Evolutionary conservation across 352 stramenopile species (phyloP).

Genomic region (Pythium myriotylum): DNA sequence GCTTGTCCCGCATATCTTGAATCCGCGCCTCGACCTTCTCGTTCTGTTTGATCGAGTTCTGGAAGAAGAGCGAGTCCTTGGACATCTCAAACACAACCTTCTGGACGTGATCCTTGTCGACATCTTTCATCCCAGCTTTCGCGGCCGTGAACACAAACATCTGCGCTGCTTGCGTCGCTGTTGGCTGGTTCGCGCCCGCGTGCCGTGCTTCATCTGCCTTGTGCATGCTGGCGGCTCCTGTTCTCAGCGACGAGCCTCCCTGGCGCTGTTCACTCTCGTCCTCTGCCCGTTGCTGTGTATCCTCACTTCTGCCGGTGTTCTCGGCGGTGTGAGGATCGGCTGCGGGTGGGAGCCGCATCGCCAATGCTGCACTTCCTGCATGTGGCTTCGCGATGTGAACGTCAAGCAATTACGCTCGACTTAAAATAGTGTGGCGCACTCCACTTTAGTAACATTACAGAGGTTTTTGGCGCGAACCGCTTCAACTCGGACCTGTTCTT

Average conservation of each 20-base stretch:
- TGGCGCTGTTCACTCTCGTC: too few relatives aligned
- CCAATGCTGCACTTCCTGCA: too few relatives aligned
- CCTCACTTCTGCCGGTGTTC: too few relatives aligned
- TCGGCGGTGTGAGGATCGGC: too few relatives aligned
- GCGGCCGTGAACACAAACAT: slow-evolving; percentile 85
- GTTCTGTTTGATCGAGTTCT: slow-evolving; percentile 90
- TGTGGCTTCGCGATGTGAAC: too few relatives aligned
- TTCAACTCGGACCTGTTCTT: not conserved
- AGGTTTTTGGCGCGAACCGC: not conserved
- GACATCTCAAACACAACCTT: slow-evolving; percentile 94
- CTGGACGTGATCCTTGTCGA: slow-evolving; percentile 91
- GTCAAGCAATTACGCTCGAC: too few relatives aligned
- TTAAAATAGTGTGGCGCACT: too few relatives aligned
- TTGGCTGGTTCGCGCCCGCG: not conserved
- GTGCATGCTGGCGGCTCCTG: too few relatives aligned
- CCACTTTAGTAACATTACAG: too few relatives aligned
- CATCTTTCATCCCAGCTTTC: slow-evolving; percentile 88
- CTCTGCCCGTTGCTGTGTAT: too few relatives aligned
- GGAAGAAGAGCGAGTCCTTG: slow-evolving; percentile 93
- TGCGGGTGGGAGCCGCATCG: too few relatives aligned
- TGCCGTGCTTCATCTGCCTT: not conserved
- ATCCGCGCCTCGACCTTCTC: slow-evolving; percentile 88
- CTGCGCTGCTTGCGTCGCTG: slow-evolving; percentile 19
- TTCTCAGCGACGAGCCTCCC: too few relatives aligned
- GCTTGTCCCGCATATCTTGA: slow-evolving; percentile 59